Evolutionary conservation across 306 rosid genomes (phyloP), one percentile per base, ranked within the genome.

Genomic region (Quercus cerris): DNA sequence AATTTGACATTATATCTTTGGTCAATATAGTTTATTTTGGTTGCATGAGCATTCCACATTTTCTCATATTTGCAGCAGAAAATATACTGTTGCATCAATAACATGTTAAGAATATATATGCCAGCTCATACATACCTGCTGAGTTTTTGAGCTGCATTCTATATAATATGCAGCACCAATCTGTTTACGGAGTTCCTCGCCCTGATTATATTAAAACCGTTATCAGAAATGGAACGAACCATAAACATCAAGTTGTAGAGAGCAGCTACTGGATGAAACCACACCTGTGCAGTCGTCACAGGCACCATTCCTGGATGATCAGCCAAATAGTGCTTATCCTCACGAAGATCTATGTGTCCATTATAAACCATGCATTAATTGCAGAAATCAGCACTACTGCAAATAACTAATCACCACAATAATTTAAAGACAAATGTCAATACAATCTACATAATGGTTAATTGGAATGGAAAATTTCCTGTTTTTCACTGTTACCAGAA

Each of bases 91-190:
- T 70, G 12, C 19, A 15, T 71, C 17, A 52, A 11, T 46, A 20
- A 20, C 74, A 70, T 74, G 64, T 23, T 12, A 57, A 80, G 71
- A 74, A 80, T 63, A 35, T 76, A 56, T 70, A 75, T 54, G 73
- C 79, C 17, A 31, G 56, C 74, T 28, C 75, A 75, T 55, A 19
- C 82, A 41, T 78, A 85, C 98, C 94, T 94, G 97, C 92, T 94
- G 98, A 76, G 97, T 92, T 86, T 94, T 94, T 75, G 98, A 94
- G 86, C 97, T 94, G 89, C 98, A 92, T 81, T 94, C 98, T 49
- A 92, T 84, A 31, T 94, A 94, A 82, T 82, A 91, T 20, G 87
- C 70, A 54, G 94, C 97, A 56, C 97, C 98, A 41, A 92, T 91
- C 83, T 92, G 94, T 77, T 90, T 94, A 30, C 94, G 91, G 44